These are phyloP conservation scores for Capsella bursapastoris DNA, from an alignment of 345 rosid genomes.

Conservation along the genomic window DNA sequence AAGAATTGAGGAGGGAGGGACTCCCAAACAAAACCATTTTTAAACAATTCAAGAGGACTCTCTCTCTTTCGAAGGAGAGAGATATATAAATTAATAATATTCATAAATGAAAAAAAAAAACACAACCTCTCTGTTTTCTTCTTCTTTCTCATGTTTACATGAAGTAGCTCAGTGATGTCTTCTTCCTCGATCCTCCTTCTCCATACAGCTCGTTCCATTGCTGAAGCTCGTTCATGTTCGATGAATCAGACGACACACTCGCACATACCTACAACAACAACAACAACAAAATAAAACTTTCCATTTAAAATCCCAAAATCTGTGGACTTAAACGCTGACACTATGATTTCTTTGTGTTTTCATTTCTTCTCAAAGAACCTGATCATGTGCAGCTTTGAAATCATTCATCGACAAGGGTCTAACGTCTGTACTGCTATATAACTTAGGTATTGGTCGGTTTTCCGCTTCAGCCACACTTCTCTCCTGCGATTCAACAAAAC, in stretches of 20 bases:
- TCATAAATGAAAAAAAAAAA: background rate
- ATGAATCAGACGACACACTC: conserved; percentile 93
- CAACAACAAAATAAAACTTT: background rate
- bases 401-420: conserved; percentile 87
- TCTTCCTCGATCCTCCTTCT: conserved; percentile 97
- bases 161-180: conserved; percentile 84
- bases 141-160: conserved; percentile 55
- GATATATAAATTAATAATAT: background rate
- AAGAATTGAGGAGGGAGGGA: conserved; percentile 19
- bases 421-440: conserved; percentile 68
- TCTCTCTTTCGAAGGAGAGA: background rate
- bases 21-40: conserved; percentile 20
- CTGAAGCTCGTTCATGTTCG: conserved; percentile 87
- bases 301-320: background rate
- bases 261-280: conserved; percentile 79
- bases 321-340: background rate
- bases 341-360: background rate
- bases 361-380: conserved; percentile 52
- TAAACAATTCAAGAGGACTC: conserved; percentile 6
- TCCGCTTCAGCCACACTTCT: conserved; percentile 64
- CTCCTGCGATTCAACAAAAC: conserved; percentile 59
- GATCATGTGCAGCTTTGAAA: conserved; percentile 86
- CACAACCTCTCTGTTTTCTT: conserved; percentile 14
- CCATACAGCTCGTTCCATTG: conserved; percentile 98
- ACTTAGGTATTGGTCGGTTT: conserved; percentile 59